Evolutionary conservation across 176 grass and related monocot genomes (phyloP), one percentile per base, ranked within the genome.

Genomic region (Leersia perrieri): DNA sequence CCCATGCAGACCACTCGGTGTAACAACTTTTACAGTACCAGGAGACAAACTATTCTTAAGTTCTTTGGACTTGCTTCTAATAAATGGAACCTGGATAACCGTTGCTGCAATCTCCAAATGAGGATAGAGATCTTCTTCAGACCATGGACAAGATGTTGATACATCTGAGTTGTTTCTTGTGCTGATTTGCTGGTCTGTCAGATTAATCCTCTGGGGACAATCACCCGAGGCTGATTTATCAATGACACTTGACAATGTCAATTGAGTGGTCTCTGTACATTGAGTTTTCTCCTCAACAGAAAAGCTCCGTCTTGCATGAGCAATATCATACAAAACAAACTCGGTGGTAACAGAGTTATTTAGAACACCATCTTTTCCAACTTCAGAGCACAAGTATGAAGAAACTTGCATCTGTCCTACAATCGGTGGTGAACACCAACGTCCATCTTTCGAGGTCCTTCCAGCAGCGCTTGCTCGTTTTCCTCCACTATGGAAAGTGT

Each of bases 351-450:
- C 80, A 3, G 96, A 95, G 36, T 93, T 93, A 79, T 80, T 80
- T 81, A 89, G 70, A 53, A 20, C 31, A 60, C 90, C 93, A 81
- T 88, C 81, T 84, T 92, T 88, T 63, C 58, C 82, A 60, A 95
- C 91, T 83, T 99, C 89, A 32, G 93, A 93, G 76, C 87, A 96
- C 51, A 99, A 69, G 81, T 93, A 93, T 39, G 86, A 99, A 16
- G 89, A 99, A 11, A 88, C 91, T 15, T 96, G 97, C 90, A 99
- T 86, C 78, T 99, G 97, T 23, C 90, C 97, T 42, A 99, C 33
- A 49, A 90, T 86, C 25, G 93, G 93, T 70, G 81, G 44, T 69
- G 68, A 69, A 73, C 75, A 69, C 67, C 62, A 88, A 20, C 81
- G 80, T 60, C 58, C 68, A 72, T 90, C 88, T 77, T 91, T 90